A percentile compares a stretch with the other conserved stretches of the same genome.
These are phyloP conservation scores for Pholiota conissans DNA, from an alignment of 768 basidiomycete genomes.

Conservation along the genomic window DNA sequence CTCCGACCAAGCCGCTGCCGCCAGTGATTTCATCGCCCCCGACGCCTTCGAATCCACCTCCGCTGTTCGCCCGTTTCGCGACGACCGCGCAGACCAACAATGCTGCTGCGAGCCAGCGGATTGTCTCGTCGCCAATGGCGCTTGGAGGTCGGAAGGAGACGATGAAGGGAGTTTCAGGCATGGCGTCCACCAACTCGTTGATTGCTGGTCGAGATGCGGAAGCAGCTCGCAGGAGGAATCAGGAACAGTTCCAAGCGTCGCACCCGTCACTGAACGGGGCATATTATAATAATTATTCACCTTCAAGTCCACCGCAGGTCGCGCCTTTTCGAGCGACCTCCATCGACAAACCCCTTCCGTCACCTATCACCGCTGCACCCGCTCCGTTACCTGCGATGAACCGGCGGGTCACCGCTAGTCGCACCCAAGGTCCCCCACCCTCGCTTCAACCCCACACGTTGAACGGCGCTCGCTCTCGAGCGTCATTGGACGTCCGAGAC, in stretches of 20 bases:
- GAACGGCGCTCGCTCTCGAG: slow-evolving; percentile 10
- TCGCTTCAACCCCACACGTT: slow-evolving; percentile 9
- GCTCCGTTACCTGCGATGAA: slow-evolving; percentile 4
- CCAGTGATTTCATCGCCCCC: slow-evolving; percentile 18
- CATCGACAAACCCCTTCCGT: slow-evolving; percentile 30
- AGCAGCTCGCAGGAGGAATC: slow-evolving; percentile 7
- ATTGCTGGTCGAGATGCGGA: slow-evolving; percentile 18
- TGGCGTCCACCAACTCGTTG: slow-evolving; percentile 18
- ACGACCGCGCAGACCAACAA: slow-evolving; percentile 20
- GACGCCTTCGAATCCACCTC: slow-evolving; percentile 28
- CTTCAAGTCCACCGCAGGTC: neutral
- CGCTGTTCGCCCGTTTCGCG: slow-evolving; percentile 42
- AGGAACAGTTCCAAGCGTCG: slow-evolving; percentile 4
- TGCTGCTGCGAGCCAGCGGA: slow-evolving; percentile 21
- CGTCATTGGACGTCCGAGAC: slow-evolving; percentile 18
- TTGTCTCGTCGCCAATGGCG: slow-evolving; percentile 40
- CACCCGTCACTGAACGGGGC: neutral
- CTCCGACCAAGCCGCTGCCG: slow-evolving; percentile 16
- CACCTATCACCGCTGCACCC: slow-evolving; percentile 16
- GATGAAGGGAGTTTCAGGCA: slow-evolving; percentile 11
- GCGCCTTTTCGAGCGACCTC: slow-evolving; percentile 15
- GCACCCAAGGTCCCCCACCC: slow-evolving; percentile 13
- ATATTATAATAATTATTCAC: neutral
- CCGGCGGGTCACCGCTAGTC: slow-evolving; percentile 13
- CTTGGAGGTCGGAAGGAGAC: slow-evolving; percentile 28